Evolutionary conservation across 2,329 filamentous ascomycete genomes (phyloP).

Genomic region (Phoma sp.): DNA sequence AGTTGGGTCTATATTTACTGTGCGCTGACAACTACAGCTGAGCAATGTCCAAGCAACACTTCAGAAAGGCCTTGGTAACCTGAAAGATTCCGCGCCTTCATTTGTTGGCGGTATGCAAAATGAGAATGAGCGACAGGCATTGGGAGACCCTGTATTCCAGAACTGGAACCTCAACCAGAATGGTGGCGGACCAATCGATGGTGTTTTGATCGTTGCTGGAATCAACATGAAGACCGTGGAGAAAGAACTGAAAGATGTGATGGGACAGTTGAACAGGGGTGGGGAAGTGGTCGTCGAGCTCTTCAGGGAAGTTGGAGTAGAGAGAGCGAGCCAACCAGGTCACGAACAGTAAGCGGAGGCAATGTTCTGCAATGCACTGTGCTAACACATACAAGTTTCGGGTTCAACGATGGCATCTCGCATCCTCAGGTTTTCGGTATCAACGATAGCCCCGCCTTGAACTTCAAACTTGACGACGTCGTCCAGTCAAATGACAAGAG

Average conservation of each 20-base stretch:
- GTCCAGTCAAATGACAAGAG: slow-evolving; percentile 3
- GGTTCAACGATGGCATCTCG: slow-evolving; percentile 18
- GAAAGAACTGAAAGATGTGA: slow-evolving; percentile 6
- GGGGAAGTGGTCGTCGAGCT: slow-evolving; percentile 10
- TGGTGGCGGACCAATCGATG: slow-evolving; percentile 11
- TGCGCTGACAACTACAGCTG: slow-evolving; percentile 6
- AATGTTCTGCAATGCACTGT: background rate
- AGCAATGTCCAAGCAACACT: slow-evolving; percentile 4
- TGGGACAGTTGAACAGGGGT: slow-evolving; percentile 2
- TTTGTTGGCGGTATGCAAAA: slow-evolving; percentile 14
- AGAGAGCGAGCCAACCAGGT: slow-evolving; percentile 5
- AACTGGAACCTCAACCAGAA: slow-evolving; percentile 15
- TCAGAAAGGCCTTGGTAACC: background rate
- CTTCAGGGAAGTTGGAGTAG: slow-evolving; percentile 7
- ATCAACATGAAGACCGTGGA: slow-evolving; percentile 6
- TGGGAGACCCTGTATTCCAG: slow-evolving; percentile 7
- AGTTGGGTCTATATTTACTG: background rate
- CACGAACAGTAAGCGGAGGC: slow-evolving; percentile 15
- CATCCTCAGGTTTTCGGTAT: slow-evolving; percentile 14
- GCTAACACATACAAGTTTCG: slow-evolving; percentile 7
- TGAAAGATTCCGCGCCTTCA: slow-evolving; percentile 3
- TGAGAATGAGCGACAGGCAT: slow-evolving; percentile 1
- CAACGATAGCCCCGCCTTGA: slow-evolving; percentile 4
- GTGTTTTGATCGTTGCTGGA: slow-evolving; percentile 13
- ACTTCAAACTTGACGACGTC: slow-evolving; percentile 9